These are phyloP conservation scores for Trametes elegans DNA, from an alignment of 768 basidiomycete species.

Conservation along the genomic window DNA sequence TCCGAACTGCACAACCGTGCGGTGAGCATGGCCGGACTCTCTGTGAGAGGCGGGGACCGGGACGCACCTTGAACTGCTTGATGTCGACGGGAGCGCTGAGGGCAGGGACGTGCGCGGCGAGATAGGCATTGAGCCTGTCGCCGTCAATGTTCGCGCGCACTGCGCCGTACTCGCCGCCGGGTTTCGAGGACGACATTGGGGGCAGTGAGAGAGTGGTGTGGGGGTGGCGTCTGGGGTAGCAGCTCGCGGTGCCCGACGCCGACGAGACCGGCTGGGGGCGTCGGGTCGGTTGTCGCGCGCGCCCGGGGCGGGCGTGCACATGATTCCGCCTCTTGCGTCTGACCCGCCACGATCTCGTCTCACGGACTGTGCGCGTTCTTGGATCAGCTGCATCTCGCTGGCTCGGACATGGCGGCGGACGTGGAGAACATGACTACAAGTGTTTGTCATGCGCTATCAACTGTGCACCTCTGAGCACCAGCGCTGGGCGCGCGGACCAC, in stretches of 20 bases:
- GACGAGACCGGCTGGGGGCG: too few species aligned
- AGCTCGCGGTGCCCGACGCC: not conserved
- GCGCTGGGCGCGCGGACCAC: too few species aligned
- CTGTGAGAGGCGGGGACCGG: too few species aligned
- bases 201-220: not conserved
- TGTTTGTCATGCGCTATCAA: too few species aligned
- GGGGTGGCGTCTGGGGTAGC: not conserved
- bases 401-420: too few species aligned
- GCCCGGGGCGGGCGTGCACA: not conserved
- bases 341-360: not conserved
- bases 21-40: too few species aligned
- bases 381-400: too few species aligned
- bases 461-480: too few species aligned
- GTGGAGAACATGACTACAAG: too few species aligned
- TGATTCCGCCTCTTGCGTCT: not conserved
- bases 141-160: conserved; percentile 70
- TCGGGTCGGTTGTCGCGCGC: too few species aligned
- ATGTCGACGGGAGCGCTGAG: conserved; percentile 68
- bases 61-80: conserved; percentile 86
- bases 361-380: too few species aligned
- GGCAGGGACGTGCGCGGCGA: conserved; percentile 50
- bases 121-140: conserved; percentile 61
- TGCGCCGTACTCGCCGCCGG: conserved; percentile 75
- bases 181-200: conserved; percentile 35
- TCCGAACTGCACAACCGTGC: conserved; percentile 65